These are phyloP conservation scores for Leccinum variicolor DNA, from an alignment of 768 basidiomycete genomes.

Conservation along the genomic window DNA sequence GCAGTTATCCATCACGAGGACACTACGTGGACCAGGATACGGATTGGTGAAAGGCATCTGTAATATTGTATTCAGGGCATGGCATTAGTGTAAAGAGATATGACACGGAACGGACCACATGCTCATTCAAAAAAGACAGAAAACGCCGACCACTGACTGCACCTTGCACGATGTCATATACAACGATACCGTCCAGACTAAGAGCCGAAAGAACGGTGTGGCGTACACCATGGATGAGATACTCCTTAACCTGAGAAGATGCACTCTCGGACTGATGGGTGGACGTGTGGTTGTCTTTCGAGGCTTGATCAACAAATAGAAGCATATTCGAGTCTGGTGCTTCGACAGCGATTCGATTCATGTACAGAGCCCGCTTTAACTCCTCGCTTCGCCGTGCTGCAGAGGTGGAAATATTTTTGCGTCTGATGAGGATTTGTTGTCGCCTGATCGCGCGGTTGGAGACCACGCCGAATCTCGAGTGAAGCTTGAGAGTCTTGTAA, in stretches of 20 bases:
- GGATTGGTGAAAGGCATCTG: not conserved
- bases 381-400: not conserved
- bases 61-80: not conserved
- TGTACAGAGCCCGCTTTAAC: not conserved
- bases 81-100: not conserved
- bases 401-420: not conserved
- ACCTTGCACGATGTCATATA: not conserved
- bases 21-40: too few species aligned
- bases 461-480: not conserved
- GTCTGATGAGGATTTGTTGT: not conserved
- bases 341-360: not conserved
- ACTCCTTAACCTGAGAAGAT: not conserved
- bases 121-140: not conserved
- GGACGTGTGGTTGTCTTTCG: not conserved
- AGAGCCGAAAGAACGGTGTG: not conserved
- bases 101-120: not conserved
- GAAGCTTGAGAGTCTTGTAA: not conserved
- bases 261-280: not conserved
- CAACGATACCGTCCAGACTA: not conserved
- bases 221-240: not conserved
- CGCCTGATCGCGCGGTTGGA: too few species aligned
- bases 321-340: not conserved
- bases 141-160: not conserved
- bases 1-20: too few species aligned
- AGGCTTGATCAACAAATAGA: not conserved